Evolutionary conservation across 345 rosid species (phyloP), one percentile per base, ranked within the genome.

Genomic region (Aethionema arabicum): DNA sequence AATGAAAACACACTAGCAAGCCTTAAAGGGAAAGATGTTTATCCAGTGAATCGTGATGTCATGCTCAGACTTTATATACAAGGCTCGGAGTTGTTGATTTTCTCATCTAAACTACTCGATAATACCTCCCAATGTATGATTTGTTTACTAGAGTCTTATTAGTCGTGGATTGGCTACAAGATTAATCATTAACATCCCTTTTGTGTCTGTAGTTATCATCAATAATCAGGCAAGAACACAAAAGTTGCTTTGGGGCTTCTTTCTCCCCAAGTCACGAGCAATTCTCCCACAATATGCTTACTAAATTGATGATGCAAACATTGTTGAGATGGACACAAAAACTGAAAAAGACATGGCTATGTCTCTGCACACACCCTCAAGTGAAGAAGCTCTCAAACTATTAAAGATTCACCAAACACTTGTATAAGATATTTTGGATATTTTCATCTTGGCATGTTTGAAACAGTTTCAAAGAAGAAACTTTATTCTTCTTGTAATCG

Each of bases 31-130:
- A 59, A 61, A 40, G 51, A 55, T 64, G 44, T 43, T 42, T 30
- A 33, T 52, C 72, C 87, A 78, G 76, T 41, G 30, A 56, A 12
- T 29, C 47, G 69, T 49, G 65, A 77, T 58, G 69, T 58, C 46
- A 76, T 62, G 61, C 65, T 83, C 71, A 80, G 65, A 78, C 64
- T 67, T 76, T 54, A 59, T 15, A 40, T 83, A 29, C 70, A 73
- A 65, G 86, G 77, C 61, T 45, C 62, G 11, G 82, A 82, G 63
- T 66, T 90, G 79, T 66, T 87, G 63, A 74, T 90, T 75, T 90
- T 78, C 59, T 67, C 91, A 42, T 80, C 90, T 5, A 80, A 73
- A 55, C 75, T 72, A 45, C 74, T 90, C 45, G 75, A 78, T 31
- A 39, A 15, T 11, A 80, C 72, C 61, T 66, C 79, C 11, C 79